Base-by-base conservation (phyloP, 345 rosid genomes). In the Populus pruinosa region DNA sequence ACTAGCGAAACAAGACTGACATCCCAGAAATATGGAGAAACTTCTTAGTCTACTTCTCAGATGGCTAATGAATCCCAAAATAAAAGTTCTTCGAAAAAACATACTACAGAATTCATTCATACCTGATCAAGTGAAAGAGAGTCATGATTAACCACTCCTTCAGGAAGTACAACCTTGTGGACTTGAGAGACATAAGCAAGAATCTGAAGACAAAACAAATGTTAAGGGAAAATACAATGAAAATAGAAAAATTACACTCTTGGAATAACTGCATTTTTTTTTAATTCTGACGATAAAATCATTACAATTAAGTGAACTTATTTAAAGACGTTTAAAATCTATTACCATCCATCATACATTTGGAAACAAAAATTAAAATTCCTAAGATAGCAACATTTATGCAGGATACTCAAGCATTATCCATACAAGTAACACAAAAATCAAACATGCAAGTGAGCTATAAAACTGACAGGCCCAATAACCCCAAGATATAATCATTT, bases 131-230 rank as follows among this genome's bases (percentile, higher is more conserved):
- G 92, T 49, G 93, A 85, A 77, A 96, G 69, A 74, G 83, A 79
- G 69, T 91, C 89, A 55, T 88, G 89, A 80, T 96, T 91, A 76
- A 93, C 89, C 72, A 74, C 72, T 59, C 82, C 94, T 74, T 93
- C 95, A 29, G 97, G 98, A 78, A 96, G 94, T 76, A 87, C 79
- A 80, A 96, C 93, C 53, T 91, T 79, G 86, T 92, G 97, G 73
- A 86, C 97, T 91, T 91, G 97, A 10, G 98, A 96, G 78, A 96
- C 99, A 85, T 91, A 96, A 31, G 97, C 97, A 88, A 96, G 85
- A 82, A 96, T 85, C 98, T 93, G 88, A 76, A 87, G 69, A 70
- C 61, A 77, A 59, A 53, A 70, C 64, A 59, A 10, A 59, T 6
- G 79, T 16, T 35, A 63, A 65, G 33, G 41, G 18, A 43, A 71